Percentiles rank a stretch among this genome's conserved stretches.
Conservation (phyloP, 164 flowering plant species). For the Pachysandra terminalis region DNA sequence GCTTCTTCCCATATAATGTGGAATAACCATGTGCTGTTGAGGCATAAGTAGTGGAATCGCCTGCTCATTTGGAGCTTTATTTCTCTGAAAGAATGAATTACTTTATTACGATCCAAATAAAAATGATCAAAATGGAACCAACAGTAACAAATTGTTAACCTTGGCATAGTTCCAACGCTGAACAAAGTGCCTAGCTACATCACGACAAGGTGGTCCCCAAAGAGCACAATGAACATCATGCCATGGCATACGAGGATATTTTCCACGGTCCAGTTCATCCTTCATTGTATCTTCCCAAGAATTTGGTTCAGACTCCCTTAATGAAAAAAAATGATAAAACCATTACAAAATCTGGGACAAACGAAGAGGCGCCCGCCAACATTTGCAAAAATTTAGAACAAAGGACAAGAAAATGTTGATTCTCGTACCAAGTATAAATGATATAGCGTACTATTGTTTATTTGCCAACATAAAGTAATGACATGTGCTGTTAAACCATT, state of each 20-base stretch:
- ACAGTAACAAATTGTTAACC: constrained; percentile 35
- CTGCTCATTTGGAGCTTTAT: constrained; percentile 91
- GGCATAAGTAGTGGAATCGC: constrained; percentile 96
- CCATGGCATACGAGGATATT: constrained; percentile 99
- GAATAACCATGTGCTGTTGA: constrained; percentile 99
- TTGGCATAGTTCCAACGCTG: constrained; percentile 99
- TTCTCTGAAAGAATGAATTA: constrained; percentile 58
- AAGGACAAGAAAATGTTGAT: background rate
- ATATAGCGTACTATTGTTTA: too few relatives aligned
- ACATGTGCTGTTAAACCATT: background rate
- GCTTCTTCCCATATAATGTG: constrained; percentile 79
- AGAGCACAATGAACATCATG: constrained; percentile 99
- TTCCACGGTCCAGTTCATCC: constrained; percentile 86
- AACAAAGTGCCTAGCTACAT: constrained; percentile 95
- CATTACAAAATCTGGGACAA: background rate
- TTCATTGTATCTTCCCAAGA: constrained; percentile 97
- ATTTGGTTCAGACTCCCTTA: constrained; percentile 97
- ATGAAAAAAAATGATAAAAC: background rate
- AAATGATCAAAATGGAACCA: background rate
- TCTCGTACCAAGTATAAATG: background rate
- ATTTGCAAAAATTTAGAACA: background rate
- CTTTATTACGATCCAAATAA: constrained; percentile 5
- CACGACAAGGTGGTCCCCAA: constrained; percentile 99
- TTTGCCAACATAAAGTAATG: too few relatives aligned
- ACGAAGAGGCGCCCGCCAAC: background rate